Evolutionary conservation across 176 grass and related monocot genomes (phyloP).

Genomic region (Lolium perenne): DNA sequence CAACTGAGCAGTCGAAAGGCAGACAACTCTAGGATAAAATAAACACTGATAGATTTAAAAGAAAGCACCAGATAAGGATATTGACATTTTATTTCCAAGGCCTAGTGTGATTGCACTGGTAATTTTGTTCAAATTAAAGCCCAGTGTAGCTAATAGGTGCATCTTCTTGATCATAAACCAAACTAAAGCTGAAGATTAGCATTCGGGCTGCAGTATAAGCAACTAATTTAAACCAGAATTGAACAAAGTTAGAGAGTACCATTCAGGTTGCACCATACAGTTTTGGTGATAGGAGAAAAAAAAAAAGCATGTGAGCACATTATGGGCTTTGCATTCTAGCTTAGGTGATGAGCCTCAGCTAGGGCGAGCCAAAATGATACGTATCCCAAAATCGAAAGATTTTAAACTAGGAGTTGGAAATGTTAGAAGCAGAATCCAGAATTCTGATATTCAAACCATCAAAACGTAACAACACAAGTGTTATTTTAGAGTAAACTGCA

Average conservation of each 20-base stretch:
- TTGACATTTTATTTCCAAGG: too few relatives aligned
- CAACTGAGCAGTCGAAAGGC: too few relatives aligned
- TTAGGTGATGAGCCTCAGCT: background rate
- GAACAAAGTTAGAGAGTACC: background rate
- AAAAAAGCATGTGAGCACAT: background rate
- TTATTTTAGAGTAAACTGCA: constrained; percentile 36
- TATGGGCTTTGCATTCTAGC: background rate
- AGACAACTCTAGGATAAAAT: too few relatives aligned
- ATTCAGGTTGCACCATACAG: background rate
- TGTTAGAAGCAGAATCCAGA: background rate
- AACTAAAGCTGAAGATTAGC: background rate
- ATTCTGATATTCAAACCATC: constrained; percentile 21
- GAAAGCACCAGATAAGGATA: too few relatives aligned
- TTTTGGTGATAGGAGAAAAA: too few relatives aligned
- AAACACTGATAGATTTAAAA: too few relatives aligned
- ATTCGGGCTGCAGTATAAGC: background rate
- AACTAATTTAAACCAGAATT: too few relatives aligned
- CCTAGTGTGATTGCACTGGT: background rate
- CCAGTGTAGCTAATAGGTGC: background rate
- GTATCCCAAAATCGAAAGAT: background rate
- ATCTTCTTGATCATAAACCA: background rate
- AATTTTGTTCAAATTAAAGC: background rate
- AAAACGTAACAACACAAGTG: constrained; percentile 22
- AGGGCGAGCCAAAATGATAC: background rate
- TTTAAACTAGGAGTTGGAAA: background rate